Evolutionary conservation across 306 rosid species (phyloP).

Genomic region (Quercus berberidifolia): DNA sequence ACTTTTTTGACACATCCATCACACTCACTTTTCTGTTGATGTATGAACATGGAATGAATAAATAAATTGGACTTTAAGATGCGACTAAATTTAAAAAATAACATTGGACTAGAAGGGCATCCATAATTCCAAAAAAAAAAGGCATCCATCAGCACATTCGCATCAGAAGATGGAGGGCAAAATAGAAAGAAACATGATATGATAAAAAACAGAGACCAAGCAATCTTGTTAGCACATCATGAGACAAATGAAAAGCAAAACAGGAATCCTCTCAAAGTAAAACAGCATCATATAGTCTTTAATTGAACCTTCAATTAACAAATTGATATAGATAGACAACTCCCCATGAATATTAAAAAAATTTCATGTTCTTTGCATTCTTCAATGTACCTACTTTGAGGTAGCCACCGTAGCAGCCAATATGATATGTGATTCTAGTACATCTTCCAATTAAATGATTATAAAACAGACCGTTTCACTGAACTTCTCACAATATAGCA

Average conservation of each 20-base stretch:
- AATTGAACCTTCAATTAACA: not conserved
- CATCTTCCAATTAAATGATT: not conserved
- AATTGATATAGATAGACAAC: not conserved
- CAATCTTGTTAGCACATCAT: not conserved
- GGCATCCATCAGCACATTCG: not conserved
- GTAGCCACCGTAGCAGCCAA: not conserved
- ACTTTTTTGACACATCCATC: constrained; percentile 98
- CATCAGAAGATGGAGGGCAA: not conserved
- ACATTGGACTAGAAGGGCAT: not conserved
- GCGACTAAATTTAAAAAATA: not conserved
- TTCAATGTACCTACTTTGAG: not conserved
- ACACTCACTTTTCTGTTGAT: constrained; percentile 75
- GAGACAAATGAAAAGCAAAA: not conserved
- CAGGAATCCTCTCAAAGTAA: not conserved
- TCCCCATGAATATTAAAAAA: not conserved
- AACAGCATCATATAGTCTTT: not conserved
- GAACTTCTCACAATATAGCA: not conserved
- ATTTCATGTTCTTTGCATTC: not conserved
- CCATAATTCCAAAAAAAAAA: not conserved
- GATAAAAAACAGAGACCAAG: not conserved
- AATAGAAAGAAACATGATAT: not conserved
- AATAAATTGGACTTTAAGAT: not conserved
- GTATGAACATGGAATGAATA: constrained; percentile 3
- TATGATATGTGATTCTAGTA: not conserved
- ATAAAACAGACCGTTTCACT: not conserved